These are phyloP conservation scores for Xylariomycetidae sp. DNA, from an alignment of 2,329 filamentous ascomycete species.

Conservation along the genomic window DNA sequence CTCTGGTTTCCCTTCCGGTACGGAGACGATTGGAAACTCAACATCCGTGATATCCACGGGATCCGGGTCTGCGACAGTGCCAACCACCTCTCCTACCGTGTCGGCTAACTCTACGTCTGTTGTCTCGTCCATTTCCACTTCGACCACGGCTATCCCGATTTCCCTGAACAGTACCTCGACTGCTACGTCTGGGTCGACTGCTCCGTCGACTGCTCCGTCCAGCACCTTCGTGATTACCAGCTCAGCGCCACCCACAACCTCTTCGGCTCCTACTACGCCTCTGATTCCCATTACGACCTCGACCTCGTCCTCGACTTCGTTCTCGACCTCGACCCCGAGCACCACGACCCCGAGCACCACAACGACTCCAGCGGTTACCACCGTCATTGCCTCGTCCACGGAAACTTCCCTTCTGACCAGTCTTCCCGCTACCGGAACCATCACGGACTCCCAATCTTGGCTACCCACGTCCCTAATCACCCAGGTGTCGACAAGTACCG, in stretches of 20 bases:
- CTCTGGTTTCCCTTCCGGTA: background rate
- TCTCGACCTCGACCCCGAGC: constrained; percentile 3
- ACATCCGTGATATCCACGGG: background rate
- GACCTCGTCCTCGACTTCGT: constrained; percentile 3
- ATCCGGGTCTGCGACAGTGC: background rate
- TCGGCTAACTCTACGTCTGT: constrained; percentile 10
- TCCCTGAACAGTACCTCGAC: constrained; percentile 8
- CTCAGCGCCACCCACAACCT: constrained; percentile 1
- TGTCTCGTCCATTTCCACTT: too few species aligned
- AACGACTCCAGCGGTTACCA: constrained; percentile 8
- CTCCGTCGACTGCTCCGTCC: too few species aligned
- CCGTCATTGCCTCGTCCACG: constrained; percentile 9
- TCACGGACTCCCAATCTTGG: constrained; percentile 39
- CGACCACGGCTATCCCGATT: too few species aligned
- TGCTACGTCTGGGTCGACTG: constrained; percentile 4
- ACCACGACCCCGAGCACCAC: constrained; percentile 9
- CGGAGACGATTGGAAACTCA: too few species aligned
- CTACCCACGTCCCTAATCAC: constrained; percentile 58
- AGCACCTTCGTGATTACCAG: too few species aligned
- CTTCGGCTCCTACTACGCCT: constrained; percentile 5
- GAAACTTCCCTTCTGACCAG: constrained; percentile 27
- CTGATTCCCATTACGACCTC: constrained; percentile 3
- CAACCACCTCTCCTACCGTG: constrained; percentile 8
- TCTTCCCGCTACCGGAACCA: constrained; percentile 36
- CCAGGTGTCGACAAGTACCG: constrained; percentile 37